These are phyloP conservation scores for Coffea humblotiana DNA, from an alignment of 305 asterid genomes.

Conservation along the genomic window DNA sequence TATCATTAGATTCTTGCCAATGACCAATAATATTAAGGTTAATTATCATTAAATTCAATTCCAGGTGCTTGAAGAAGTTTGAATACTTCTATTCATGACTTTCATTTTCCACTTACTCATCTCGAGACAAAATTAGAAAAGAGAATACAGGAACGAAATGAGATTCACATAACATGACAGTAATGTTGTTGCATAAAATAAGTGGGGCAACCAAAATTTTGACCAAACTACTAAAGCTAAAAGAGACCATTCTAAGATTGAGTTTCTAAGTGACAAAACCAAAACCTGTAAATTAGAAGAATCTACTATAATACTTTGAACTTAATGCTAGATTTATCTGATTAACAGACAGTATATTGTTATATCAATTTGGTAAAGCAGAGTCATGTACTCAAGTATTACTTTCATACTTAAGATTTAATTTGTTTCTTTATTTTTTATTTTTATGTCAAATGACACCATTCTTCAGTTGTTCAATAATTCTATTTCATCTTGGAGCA, in stretches of 20 bases:
- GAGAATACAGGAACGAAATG: not conserved
- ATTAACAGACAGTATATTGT: not conserved
- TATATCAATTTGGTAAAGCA: not conserved
- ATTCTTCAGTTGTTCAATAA: slow-evolving; percentile 18
- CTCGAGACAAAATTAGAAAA: not conserved
- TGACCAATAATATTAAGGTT: no score
- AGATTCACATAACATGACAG: not conserved
- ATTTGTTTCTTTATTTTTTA: no score
- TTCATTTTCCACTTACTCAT: not conserved
- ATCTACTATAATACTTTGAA: not conserved
- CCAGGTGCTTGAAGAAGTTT: not conserved
- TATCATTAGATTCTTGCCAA: not conserved
- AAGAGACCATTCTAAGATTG: not conserved
- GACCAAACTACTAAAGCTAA: not conserved
- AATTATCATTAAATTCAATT: no score
- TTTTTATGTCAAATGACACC: not conserved
- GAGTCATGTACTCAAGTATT: not conserved
- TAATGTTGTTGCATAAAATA: not conserved
- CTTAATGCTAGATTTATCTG: not conserved
- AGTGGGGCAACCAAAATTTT: not conserved
- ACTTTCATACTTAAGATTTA: not conserved
- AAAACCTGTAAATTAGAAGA: not conserved
- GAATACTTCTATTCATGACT: not conserved
- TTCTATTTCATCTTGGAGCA: slow-evolving; percentile 38
- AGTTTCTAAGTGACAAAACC: not conserved